Conservation (phyloP, 2,329 filamentous ascomycete genomes). For the Aspergillus sp. region DNA sequence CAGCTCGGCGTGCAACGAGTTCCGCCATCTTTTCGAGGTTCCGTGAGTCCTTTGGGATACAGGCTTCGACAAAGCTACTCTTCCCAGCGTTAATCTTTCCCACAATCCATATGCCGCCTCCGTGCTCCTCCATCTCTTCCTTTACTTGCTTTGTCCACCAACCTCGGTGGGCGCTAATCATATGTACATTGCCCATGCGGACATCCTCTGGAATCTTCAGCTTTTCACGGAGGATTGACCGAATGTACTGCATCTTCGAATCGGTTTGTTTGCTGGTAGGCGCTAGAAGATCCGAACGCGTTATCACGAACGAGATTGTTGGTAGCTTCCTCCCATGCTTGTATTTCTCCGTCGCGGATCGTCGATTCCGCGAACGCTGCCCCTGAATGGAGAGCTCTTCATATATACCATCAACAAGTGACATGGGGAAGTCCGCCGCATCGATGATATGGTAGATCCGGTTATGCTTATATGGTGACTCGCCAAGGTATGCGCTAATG, state of each 20-base stretch:
- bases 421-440: conserved; percentile 95
- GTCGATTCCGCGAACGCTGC: conserved; percentile 76
- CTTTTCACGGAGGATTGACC: conserved; percentile 72
- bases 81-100: conserved; percentile 99
- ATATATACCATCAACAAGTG: conserved; percentile 75
- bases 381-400: conserved; percentile 69
- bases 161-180: conserved; percentile 78
- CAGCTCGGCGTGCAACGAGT: conserved; percentile 30
- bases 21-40: conserved; percentile 40
- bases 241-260: conserved; percentile 79
- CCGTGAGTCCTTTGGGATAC: conserved; percentile 75
- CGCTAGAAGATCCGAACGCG: conserved; percentile 80
- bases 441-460: conserved; percentile 95
- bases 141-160: conserved; percentile 93
- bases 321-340: conserved; percentile 68
- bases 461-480: conserved; percentile 87
- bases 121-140: conserved; percentile 78
- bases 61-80: conserved; percentile 81
- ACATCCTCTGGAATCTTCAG: conserved; percentile 68
- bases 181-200: conserved; percentile 83
- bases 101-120: conserved; percentile 90
- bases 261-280: conserved; percentile 83
- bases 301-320: conserved; percentile 88
- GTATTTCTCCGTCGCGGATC: conserved; percentile 68
- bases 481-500: conserved; percentile 78